Evolutionary conservation across 352 stramenopile species (phyloP), one percentile per base, ranked within the genome.

Genomic region (Pythium utonaiense): DNA sequence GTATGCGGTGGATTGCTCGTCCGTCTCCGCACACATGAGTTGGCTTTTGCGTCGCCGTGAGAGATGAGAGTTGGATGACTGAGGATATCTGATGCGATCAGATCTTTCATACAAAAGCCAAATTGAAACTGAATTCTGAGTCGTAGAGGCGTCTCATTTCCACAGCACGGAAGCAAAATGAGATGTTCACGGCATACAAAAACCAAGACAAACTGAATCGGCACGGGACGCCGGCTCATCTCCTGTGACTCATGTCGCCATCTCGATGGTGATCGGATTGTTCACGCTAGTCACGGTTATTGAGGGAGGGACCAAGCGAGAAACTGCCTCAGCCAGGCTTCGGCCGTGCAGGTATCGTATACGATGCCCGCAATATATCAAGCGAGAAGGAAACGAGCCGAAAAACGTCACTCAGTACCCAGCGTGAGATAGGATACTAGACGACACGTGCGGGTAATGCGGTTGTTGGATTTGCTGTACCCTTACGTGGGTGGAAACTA

Each of bases 141-240:
- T 14, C 12, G 13, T 17, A n/a, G n/a, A n/a, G 8, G 36, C 36
- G 16, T 12, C 36, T 44, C 36, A n/a, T n/a, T n/a, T n/a, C n/a
- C n/a, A n/a, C 36, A 12, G 16, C 16, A 31, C 22, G 34, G 4
- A 3, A 33, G 24, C 12, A 52, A 33, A 52, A 49, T 52, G 45
- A 52, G 45, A 52, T 19, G 45, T 3, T 19, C 14, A 17, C 3
- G 1, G 19, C 33, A 54, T 54, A 54, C 48, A 54, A 54, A 54
- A 54, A 19, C 17, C 48, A 54, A 54, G 48, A 41, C 9, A 12
- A 22, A 44, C n/a, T n/a, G n/a, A n/a, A n/a, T n/a, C n/a, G n/a
- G n/a, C n/a, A n/a, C n/a, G n/a, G n/a, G n/a, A n/a, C n/a, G n/a
- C n/a, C n/a, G n/a, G 36, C 36, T 44, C 36, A 44, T 44, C 36